phyloP scores from a whole-genome alignment of 768 basidiomycete species.

The Leccinum broughii region DNA sequence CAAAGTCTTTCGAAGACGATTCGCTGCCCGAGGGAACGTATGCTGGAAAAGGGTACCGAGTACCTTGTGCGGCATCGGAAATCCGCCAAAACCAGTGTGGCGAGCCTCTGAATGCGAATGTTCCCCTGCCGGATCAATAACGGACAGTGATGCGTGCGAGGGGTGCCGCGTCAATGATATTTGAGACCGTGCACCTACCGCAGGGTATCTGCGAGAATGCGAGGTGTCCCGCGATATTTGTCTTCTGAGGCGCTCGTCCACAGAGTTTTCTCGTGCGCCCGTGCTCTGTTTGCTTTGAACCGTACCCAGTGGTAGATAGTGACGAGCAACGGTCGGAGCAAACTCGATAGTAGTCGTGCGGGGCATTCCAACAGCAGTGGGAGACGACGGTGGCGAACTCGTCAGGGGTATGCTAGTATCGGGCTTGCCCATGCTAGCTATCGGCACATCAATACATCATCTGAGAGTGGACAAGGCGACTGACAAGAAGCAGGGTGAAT shows the following conservation, averaged over 20 bases:
- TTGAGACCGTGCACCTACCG: constrained; percentile 9
- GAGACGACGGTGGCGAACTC: constrained; percentile 6
- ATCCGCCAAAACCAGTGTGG: constrained; percentile 65
- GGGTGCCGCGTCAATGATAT: constrained; percentile 18
- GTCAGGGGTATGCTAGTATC: constrained; percentile 4
- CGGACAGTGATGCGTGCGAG: constrained; percentile 14
- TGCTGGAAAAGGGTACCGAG: constrained; percentile 48
- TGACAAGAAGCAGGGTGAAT: constrained; percentile 9
- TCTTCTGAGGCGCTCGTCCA: constrained; percentile 10
- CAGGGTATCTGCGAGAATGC: constrained; percentile 18
- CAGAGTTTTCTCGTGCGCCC: neutral
- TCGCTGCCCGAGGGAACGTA: constrained; percentile 64
- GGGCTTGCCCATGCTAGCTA: neutral
- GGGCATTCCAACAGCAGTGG: constrained; percentile 26
- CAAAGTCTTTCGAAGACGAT: constrained; percentile 62
- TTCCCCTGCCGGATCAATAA: constrained; percentile 18
- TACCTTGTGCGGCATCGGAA: constrained; percentile 67
- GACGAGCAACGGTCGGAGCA: constrained; percentile 37
- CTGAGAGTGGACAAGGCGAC: neutral
- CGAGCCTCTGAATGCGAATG: constrained; percentile 24
- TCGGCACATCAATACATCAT: neutral
- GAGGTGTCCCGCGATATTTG: constrained; percentile 9
- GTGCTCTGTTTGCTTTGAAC: constrained; percentile 30
- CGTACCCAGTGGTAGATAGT: constrained; percentile 25
- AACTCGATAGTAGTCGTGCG: constrained; percentile 56